Evolutionary conservation across 139 green algal species (phyloP), one percentile per base, ranked within the genome.

Genomic region (Prasinococcaceae sp.): DNA sequence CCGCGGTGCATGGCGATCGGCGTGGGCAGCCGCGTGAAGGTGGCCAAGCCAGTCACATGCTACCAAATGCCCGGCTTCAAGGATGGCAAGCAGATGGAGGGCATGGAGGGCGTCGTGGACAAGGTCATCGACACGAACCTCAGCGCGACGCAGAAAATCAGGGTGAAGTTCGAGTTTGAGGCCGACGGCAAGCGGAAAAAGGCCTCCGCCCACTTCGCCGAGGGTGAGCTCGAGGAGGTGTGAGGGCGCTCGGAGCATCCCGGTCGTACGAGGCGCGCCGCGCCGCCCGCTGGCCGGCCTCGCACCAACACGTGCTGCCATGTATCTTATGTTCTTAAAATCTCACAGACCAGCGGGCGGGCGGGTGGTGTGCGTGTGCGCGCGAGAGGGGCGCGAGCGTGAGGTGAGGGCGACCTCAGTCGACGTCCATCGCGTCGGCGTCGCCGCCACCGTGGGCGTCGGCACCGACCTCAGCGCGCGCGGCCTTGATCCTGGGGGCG

Each of bases 81-180:
- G n/a, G n/a, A n/a, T n/a, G n/a, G n/a, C n/a, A n/a, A n/a, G n/a
- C n/a, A n/a, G n/a, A n/a, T n/a, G n/a, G n/a, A n/a, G n/a, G n/a
- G n/a, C n/a, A n/a, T n/a, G n/a, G n/a, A n/a, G n/a, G n/a, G n/a
- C n/a, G n/a, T n/a, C n/a, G n/a, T n/a, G n/a, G n/a, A n/a, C n/a
- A n/a, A n/a, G n/a, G n/a, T n/a, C n/a, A n/a, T n/a, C n/a, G n/a
- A n/a, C n/a, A n/a, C n/a, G n/a, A n/a, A n/a, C n/a, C n/a, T n/a
- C n/a, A n/a, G n/a, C 20, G 39, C 53, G 19, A 60, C 30, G 22
- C 45, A 54, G n/a, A 39, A 39, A 16, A 54, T 43, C 32, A 60
- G 54, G 20, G 53, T 60, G 53, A 19, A 54, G 20, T 60, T 60
- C 36, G 30, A 53, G 43, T 40, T 16, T 42, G 53, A 60, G n/a